Evolutionary conservation across 2,329 filamentous ascomycete species (phyloP).

Genomic region (Aspergillus felis): DNA sequence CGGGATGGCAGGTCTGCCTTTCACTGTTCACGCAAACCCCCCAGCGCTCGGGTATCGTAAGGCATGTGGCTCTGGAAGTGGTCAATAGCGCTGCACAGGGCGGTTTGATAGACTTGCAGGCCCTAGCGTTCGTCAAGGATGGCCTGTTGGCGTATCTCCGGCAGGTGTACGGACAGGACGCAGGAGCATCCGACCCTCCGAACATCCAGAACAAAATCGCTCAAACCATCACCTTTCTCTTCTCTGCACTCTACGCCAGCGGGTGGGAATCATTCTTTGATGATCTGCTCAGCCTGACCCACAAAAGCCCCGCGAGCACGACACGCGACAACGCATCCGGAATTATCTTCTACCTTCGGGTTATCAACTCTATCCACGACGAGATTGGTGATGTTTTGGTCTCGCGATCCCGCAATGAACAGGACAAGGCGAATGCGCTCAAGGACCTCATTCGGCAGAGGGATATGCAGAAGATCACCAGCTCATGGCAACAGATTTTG

Average conservation of each 20-base stretch:
- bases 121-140: constrained; percentile 72
- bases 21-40: constrained; percentile 77
- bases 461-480: constrained; percentile 83
- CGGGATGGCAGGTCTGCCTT: constrained; percentile 87
- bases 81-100: constrained; percentile 88
- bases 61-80: constrained; percentile 84
- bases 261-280: constrained; percentile 90
- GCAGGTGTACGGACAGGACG: constrained; percentile 63
- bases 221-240: constrained; percentile 91
- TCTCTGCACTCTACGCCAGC: constrained; percentile 77
- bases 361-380: constrained; percentile 87
- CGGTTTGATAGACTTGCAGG: constrained; percentile 68
- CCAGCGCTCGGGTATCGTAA: constrained; percentile 74
- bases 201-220: constrained; percentile 94
- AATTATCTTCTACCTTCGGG: constrained; percentile 81
- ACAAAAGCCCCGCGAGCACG: constrained; percentile 53
- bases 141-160: constrained; percentile 77
- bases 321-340: constrained; percentile 67
- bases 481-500: constrained; percentile 88
- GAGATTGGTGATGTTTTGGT: constrained; percentile 94
- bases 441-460: constrained; percentile 85
- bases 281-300: constrained; percentile 77
- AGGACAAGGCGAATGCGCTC: constrained; percentile 79
- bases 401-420: constrained; percentile 70
- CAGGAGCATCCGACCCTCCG: constrained; percentile 61